Conservation (phyloP, 257 asterid species). For the Lavandula angustifolia region DNA sequence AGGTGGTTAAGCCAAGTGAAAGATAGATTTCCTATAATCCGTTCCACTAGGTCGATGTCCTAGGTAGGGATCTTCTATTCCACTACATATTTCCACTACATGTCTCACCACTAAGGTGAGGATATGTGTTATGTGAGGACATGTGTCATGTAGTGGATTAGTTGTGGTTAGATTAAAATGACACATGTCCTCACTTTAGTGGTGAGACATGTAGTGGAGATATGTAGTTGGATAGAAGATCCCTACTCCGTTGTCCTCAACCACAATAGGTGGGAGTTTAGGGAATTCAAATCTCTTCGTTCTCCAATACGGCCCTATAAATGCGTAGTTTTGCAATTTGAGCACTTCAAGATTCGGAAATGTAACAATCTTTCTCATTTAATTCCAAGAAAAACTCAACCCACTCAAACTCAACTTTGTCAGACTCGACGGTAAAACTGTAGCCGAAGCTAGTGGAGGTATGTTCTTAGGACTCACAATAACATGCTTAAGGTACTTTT, state of each 20-base stretch:
- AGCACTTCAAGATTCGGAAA: not conserved
- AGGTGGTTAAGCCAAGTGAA: not conserved
- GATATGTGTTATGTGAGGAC: too few relatives aligned
- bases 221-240: too few relatives aligned
- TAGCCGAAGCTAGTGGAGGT: not conserved
- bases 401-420: slow-evolving; percentile 18
- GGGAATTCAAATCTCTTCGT: not conserved
- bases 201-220: too few relatives aligned
- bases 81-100: too few relatives aligned
- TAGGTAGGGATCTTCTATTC: too few relatives aligned
- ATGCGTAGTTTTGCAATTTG: slow-evolving; percentile 23
- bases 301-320: slow-evolving; percentile 22
- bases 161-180: too few relatives aligned
- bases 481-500: too few relatives aligned
- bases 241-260: too few relatives aligned
- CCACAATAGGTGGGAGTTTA: not conserved
- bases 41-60: slow-evolving; percentile 9
- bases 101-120: too few relatives aligned
- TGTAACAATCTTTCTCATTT: not conserved
- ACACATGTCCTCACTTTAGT: too few relatives aligned
- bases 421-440: not conserved
- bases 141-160: too few relatives aligned
- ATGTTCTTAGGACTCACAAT: too few relatives aligned
- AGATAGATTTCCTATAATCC: not conserved
- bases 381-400: slow-evolving; percentile 17